These are phyloP conservation scores for Tylopilus subfusipes DNA, from an alignment of 768 basidiomycete species.

Conservation along the genomic window DNA sequence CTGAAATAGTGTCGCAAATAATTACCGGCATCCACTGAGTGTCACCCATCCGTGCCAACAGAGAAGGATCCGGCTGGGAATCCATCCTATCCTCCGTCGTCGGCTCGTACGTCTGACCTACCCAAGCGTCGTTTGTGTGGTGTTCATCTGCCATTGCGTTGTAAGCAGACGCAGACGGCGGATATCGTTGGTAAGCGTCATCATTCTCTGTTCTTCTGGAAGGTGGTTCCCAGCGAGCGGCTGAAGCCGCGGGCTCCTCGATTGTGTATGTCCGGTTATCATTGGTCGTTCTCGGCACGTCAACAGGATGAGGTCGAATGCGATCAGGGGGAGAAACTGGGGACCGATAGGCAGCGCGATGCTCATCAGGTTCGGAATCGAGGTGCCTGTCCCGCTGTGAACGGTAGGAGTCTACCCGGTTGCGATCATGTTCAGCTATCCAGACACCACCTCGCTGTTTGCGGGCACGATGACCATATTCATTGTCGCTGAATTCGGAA, in stretches of 20 bases:
- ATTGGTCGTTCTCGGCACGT: conserved; percentile 1
- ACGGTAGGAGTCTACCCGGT: conserved; percentile 5
- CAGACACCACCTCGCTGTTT: conserved; percentile 23
- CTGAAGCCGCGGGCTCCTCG: neutral
- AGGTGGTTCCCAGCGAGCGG: conserved; percentile 6
- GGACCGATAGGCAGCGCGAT: conserved; percentile 4
- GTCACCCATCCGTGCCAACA: conserved; percentile 26
- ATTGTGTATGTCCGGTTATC: conserved; percentile 5
- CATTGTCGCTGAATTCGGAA: conserved; percentile 19
- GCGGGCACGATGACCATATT: conserved; percentile 19
- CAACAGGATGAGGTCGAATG: conserved; percentile 4
- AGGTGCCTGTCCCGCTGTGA: conserved; percentile 8
- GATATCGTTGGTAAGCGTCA: conserved; percentile 13
- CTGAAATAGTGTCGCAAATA: neutral
- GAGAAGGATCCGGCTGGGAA: conserved; percentile 12
- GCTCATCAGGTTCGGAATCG: conserved; percentile 16
- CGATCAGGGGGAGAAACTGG: conserved; percentile 6
- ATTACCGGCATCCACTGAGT: conserved; percentile 22
- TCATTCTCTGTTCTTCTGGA: conserved; percentile 14
- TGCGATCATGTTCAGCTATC: conserved; percentile 11
- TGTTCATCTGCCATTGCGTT: conserved; percentile 1
- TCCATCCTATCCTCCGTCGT: conserved; percentile 12
- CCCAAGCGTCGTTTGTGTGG: conserved; percentile 3
- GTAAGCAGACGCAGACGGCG: neutral
- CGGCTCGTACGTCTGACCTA: conserved; percentile 12